phyloP scores from a whole-genome alignment of 2,329 filamentous ascomycete genomes.

The Diaporthe vaccinii region DNA sequence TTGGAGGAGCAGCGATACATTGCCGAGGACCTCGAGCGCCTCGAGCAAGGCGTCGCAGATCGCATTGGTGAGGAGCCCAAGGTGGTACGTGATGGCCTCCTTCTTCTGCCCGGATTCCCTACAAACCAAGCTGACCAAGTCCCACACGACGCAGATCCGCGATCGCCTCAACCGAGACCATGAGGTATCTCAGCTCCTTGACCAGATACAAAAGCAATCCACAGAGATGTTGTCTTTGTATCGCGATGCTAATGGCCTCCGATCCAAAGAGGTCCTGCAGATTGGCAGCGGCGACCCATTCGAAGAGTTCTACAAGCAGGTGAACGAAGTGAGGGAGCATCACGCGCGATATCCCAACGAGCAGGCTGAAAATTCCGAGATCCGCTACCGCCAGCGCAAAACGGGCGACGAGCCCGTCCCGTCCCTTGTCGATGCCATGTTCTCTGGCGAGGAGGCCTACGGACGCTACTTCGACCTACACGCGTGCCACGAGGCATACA shows the following conservation, averaged over 20 bases:
- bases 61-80: constrained; percentile 89
- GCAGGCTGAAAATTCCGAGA: constrained; percentile 93
- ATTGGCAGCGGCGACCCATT: constrained; percentile 89
- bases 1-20: constrained; percentile 94
- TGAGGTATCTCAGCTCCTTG: constrained; percentile 87
- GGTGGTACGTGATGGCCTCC: constrained; percentile 69
- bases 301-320: constrained; percentile 90
- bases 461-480: constrained; percentile 94
- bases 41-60: constrained; percentile 94
- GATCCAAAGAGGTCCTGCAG: constrained; percentile 84
- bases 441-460: constrained; percentile 94
- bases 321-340: constrained; percentile 85
- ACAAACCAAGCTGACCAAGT: constrained; percentile 42
- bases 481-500: constrained; percentile 84
- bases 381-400: constrained; percentile 81
- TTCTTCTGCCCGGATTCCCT: neutral
- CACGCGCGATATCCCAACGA: constrained; percentile 94
- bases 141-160: constrained; percentile 73
- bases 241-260: constrained; percentile 79
- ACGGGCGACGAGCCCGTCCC: constrained; percentile 74
- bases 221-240: constrained; percentile 85
- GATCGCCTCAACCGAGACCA: constrained; percentile 92
- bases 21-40: constrained; percentile 95
- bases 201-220: constrained; percentile 90
- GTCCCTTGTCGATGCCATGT: constrained; percentile 87